Conservation (phyloP, 1,284 basidiomycete genomes). For the Fomitopsis palustris region DNA sequence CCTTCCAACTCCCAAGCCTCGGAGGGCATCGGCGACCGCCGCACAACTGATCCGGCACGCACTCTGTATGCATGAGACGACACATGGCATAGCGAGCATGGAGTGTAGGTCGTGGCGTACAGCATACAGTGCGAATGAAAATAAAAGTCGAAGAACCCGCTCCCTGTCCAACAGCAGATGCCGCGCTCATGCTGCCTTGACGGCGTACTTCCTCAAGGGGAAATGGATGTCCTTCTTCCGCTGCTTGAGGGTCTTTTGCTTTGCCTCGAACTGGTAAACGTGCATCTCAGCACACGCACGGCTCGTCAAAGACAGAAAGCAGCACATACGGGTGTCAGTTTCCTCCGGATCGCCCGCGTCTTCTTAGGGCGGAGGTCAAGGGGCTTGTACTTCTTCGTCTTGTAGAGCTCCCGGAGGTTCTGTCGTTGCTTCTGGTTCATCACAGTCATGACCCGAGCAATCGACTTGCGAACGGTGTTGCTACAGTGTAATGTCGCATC, state of each 20-base stretch:
- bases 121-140: constrained; percentile 37
- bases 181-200: constrained; percentile 63
- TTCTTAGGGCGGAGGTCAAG: constrained; percentile 98
- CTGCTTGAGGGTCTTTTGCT: constrained; percentile 85
- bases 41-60: constrained; percentile 10
- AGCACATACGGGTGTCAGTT: constrained; percentile 79
- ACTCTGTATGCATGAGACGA: constrained; percentile 2
- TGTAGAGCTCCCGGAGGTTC: constrained; percentile 98
- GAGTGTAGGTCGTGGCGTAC: constrained; percentile 33
- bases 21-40: constrained; percentile 1
- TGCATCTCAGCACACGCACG: neutral
- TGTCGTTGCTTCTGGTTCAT: constrained; percentile 98
- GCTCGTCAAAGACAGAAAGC: neutral
- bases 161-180: constrained; percentile 12
- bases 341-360: constrained; percentile 97
- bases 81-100: constrained; percentile 31
- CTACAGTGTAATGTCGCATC: constrained; percentile 39
- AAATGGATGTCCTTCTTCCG: constrained; percentile 94
- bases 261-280: constrained; percentile 66
- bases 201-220: constrained; percentile 80
- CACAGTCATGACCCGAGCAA: constrained; percentile 97
- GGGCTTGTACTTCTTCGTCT: constrained; percentile 94
- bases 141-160: constrained; percentile 25
- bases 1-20: neutral
- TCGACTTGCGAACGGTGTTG: constrained; percentile 96